These are phyloP conservation scores for Pugionium dolabratum DNA, from an alignment of 345 rosid species.

Conservation along the genomic window DNA sequence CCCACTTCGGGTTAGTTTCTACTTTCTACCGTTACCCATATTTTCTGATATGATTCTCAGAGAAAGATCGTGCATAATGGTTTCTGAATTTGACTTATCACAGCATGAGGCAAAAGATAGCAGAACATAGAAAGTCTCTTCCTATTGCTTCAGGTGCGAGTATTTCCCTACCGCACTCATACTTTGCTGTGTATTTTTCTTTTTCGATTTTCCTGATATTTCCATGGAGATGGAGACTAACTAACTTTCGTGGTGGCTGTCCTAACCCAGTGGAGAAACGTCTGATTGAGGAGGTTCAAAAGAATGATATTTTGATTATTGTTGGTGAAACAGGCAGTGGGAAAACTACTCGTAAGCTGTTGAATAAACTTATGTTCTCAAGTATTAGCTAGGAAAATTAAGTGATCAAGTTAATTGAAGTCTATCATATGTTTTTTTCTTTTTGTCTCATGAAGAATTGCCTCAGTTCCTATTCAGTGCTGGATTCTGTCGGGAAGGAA, in stretches of 20 bases:
- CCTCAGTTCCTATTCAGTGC: conserved; percentile 77
- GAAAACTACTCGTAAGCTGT: conserved; percentile 82
- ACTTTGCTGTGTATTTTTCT: not conserved
- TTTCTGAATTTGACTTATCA: conserved; percentile 17
- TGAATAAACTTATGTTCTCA: not conserved
- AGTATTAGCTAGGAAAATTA: not conserved
- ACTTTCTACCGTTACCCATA: not conserved
- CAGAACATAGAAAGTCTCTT: conserved; percentile 68
- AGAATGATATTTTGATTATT: conserved; percentile 62
- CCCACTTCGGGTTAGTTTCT: conserved; percentile 42
- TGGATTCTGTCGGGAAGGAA: conserved; percentile 78
- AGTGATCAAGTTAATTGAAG: not conserved
- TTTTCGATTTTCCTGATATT: not conserved
- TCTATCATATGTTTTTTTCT: not conserved
- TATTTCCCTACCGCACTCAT: not conserved
- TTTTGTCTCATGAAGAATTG: conserved; percentile 58
- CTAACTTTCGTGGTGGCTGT: conserved; percentile 27
- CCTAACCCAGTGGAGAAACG: conserved; percentile 59
- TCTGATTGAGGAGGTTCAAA: conserved; percentile 69
- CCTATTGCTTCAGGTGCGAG: conserved; percentile 80
- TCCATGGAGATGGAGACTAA: not conserved
- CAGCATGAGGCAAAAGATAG: conserved; percentile 54
- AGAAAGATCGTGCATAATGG: not conserved
- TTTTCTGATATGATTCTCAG: not conserved
- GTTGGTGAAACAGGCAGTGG: conserved; percentile 99